Conservation (phyloP, 2,329 filamentous ascomycete species). For the Cordyceps tenuipes region DNA sequence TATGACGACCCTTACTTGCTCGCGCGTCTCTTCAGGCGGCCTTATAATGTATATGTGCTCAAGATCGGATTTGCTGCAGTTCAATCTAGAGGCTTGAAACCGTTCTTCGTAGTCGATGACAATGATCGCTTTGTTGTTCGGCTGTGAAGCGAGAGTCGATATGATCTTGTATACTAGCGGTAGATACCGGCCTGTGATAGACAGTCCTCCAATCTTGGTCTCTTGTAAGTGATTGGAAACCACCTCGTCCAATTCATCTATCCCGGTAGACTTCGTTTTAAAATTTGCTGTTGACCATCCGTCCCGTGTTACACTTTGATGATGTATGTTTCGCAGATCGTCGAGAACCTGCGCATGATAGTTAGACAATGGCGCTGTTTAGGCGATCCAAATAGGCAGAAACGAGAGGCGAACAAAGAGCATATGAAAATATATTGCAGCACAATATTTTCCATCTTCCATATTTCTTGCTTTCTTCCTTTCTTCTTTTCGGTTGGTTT, state of each 20-base stretch:
- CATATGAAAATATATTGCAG: too few species aligned
- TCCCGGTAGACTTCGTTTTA: conserved; percentile 26
- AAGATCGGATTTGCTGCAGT: conserved; percentile 30
- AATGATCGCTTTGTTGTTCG: conserved; percentile 40
- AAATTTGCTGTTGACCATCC: background rate
- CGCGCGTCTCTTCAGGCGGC: conserved; percentile 24
- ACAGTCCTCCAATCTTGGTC: conserved; percentile 38
- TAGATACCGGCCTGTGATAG: conserved; percentile 43
- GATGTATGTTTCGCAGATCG: background rate
- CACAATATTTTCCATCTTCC: too few species aligned
- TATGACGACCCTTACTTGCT: conserved; percentile 28
- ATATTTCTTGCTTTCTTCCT: background rate
- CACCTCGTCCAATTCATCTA: conserved; percentile 40
- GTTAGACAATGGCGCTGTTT: background rate
- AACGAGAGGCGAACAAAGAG: background rate
- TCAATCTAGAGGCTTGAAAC: conserved; percentile 45
- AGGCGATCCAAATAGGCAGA: background rate
- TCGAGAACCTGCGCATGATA: background rate
- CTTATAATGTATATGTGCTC: conserved; percentile 44
- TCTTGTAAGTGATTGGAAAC: conserved; percentile 38
- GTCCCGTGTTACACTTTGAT: background rate
- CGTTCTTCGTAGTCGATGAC: conserved; percentile 47
- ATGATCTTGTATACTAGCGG: conserved; percentile 49
- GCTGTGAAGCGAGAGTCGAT: conserved; percentile 40
- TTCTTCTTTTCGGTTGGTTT: background rate